These are phyloP conservation scores for Nicotiana benthamiana DNA, from an alignment of 257 asterid species.

Conservation along the genomic window DNA sequence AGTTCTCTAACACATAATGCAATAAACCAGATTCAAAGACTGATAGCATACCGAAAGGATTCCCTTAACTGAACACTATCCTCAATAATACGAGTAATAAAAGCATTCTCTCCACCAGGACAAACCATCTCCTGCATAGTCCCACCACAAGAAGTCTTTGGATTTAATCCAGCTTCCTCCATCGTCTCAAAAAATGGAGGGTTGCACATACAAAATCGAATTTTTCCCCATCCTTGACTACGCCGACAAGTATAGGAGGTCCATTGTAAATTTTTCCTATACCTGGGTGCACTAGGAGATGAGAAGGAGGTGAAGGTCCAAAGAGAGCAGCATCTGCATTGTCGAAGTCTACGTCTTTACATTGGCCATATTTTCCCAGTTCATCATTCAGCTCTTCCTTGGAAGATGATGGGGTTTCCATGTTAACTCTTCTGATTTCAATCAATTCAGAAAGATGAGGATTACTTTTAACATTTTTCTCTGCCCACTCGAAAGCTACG, in stretches of 20 bases:
- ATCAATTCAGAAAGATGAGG: slow-evolving; percentile 64
- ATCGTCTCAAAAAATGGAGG: slow-evolving; percentile 93
- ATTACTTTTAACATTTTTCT: slow-evolving; percentile 57
- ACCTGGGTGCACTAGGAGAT: slow-evolving; percentile 11
- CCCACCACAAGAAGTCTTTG: slow-evolving; percentile 96
- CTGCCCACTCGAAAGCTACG: slow-evolving; percentile 88
- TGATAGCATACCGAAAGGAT: slow-evolving; percentile 46
- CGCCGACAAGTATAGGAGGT: slow-evolving; percentile 59
- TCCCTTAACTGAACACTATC: slow-evolving; percentile 63
- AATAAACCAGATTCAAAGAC: background rate
- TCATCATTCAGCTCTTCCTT: slow-evolving; percentile 18
- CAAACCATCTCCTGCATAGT: slow-evolving; percentile 88
- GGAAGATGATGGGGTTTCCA: slow-evolving; percentile 4
- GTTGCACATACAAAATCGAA: slow-evolving; percentile 95
- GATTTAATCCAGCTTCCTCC: slow-evolving; percentile 86
- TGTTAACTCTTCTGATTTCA: slow-evolving; percentile 58
- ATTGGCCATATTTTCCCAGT: slow-evolving; percentile 15
- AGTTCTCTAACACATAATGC: background rate
- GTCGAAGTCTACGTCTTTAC: slow-evolving; percentile 2
- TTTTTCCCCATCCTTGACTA: slow-evolving; percentile 60
- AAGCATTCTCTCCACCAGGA: slow-evolving; percentile 76
- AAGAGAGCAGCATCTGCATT: slow-evolving; percentile 5
- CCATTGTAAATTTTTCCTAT: slow-evolving; percentile 24
- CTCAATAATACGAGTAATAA: slow-evolving; percentile 64
- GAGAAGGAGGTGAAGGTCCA: slow-evolving; percentile 15